Evolutionary conservation across 441 rosid genomes (phyloP), one percentile per base, ranked within the genome.

Genomic region (Raphanus hybrid): DNA sequence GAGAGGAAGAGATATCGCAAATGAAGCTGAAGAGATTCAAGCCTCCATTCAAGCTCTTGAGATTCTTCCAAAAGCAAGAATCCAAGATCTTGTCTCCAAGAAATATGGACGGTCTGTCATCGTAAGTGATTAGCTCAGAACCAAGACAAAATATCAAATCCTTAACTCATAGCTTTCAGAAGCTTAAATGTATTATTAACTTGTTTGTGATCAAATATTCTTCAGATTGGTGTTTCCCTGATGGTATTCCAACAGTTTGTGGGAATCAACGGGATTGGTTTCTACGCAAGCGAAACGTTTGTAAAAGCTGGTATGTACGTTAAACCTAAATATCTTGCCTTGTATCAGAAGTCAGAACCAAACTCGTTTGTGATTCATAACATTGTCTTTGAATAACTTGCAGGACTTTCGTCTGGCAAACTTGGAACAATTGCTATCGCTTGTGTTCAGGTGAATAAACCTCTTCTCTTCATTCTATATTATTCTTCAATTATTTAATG

Each of bases 271-370:
- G 99, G 99, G 48, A 78, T 94, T 3, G 81, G 88, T 52, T 94
- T 94, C 83, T 92, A 94, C 39, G 96, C 89, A 52, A 94, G 98
- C 18, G 91, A 94, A 84, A 92, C 90, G 16, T 92, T 92, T 84
- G 93, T 82, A 9, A 77, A 87, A 69, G 98, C 97, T 3, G 97
- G 98, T 94, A 92, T 81, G 16, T 34, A 1, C 2, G 12, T 59
- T 29, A 29, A 57, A 27, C 20, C 43, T 35, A 41, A 27, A 23
- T 34, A 27, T 6, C 2, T 60, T 41, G 18, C 32, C 59, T 80
- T 58, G 29, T 12, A 9, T 5, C 63, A 58, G 1, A 58, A 23
- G 32, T n/a, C 2, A 65, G 8, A 75, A 35, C 37, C 52, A 43
- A 34, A 48, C 4, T 29, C 18, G 14, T 27, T 27, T 61, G 10